A percentile compares a stretch with the other conserved stretches of the same genome.
Conservation (phyloP, 768 basidiomycete species). For the Rhizopogon sp. region DNA sequence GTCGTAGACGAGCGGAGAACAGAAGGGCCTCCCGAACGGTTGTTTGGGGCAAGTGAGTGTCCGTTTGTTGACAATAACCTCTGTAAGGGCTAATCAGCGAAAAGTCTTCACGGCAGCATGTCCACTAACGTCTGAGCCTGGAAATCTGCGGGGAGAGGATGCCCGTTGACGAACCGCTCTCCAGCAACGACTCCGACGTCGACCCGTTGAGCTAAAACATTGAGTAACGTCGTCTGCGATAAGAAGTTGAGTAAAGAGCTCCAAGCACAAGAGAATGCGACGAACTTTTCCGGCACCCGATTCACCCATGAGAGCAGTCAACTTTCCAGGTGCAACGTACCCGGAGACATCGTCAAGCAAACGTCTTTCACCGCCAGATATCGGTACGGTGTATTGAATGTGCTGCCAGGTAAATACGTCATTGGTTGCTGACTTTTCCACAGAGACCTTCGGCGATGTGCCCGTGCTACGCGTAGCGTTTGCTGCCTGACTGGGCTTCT, state of each 20-base stretch:
- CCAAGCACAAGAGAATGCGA: not conserved
- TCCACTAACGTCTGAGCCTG: conserved; percentile 49
- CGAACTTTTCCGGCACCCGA: conserved; percentile 27
- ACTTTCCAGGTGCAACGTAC: conserved; percentile 45
- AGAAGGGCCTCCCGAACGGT: conserved; percentile 80
- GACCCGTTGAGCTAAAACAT: conserved; percentile 49
- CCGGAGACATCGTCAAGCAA: conserved; percentile 43
- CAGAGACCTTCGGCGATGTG: conserved; percentile 23
- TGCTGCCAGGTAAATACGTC: conserved; percentile 78
- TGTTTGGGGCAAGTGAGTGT: conserved; percentile 67
- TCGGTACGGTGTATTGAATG: conserved; percentile 59
- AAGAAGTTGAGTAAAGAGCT: not conserved
- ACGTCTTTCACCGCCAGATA: conserved; percentile 31
- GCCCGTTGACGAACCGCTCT: conserved; percentile 52
- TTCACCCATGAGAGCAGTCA: conserved; percentile 49
- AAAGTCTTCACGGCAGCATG: not conserved
- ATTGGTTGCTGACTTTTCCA: conserved; percentile 24
- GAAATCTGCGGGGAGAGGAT: conserved; percentile 49
- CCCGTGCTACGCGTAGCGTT: not conserved
- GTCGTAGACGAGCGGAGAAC: conserved; percentile 77
- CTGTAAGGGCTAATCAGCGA: conserved; percentile 22
- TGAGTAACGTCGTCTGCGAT: conserved; percentile 51
- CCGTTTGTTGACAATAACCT: conserved; percentile 83
- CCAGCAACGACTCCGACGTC: conserved; percentile 45
- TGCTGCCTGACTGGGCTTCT: conserved; percentile 1